Base-by-base conservation (phyloP, 2,329 filamentous ascomycete species). In the Neocucurbitaria cava region DNA sequence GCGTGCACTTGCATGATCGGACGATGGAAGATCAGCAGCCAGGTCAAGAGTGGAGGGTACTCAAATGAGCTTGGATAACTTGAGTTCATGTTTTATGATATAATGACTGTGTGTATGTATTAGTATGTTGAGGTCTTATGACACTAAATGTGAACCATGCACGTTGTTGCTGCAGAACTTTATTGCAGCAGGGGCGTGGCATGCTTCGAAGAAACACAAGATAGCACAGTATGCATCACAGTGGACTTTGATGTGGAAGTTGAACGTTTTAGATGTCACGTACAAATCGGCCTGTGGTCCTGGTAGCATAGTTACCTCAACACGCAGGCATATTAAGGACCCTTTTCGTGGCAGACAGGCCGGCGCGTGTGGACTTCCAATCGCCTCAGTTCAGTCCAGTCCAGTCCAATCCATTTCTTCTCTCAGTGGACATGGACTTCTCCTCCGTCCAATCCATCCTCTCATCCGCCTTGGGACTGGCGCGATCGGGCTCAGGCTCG, bases 51-150 rank as follows among this genome's bases (percentile, higher is more conserved):
- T 35, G 31, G 31, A 35, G 15, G 15, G 31, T n/a, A 17, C 31
- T 35, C 13, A 35, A 13, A 35, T 35, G 31, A 35, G 31, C n/a
- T n/a, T 35, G 31, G 13, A 35, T 17, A 15, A 35, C 17, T 11
- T 11, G 30, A 31, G 4, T 61, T 57, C 57, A 59, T 9, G 59
- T 46, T 40, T 60, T 30, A 18, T 11, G 15, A 40, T 59, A 59
- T 26, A 53, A 31, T 5, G 30, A 31, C 30, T 1, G 4, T 5
- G 3, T 31, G 9, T 31, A 26, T n/a, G n/a, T n/a, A n/a, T n/a
- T n/a, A n/a, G n/a, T n/a, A n/a, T n/a, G n/a, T n/a, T n/a, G n/a
- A n/a, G n/a, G n/a, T n/a, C n/a, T n/a, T n/a, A n/a, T n/a, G n/a
- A n/a, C n/a, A n/a, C n/a, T n/a, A n/a, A n/a, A n/a, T n/a, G n/a